Conservation (phyloP, 1,139 yeast species). For the Wickerhamomyces sp. region DNA sequence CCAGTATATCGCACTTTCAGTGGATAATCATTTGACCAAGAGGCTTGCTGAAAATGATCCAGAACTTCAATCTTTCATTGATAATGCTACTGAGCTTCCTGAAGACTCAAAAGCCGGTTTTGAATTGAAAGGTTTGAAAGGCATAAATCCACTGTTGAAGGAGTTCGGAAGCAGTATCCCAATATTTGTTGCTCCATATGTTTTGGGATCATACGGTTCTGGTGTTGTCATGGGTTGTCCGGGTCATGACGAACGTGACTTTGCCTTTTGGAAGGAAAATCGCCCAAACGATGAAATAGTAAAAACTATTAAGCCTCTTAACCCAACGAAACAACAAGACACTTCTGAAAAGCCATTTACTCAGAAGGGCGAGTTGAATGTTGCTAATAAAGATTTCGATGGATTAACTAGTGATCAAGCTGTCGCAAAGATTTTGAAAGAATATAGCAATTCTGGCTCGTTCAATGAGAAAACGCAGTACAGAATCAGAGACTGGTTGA, state of each 20-base stretch:
- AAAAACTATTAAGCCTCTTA: slow-evolving; percentile 40
- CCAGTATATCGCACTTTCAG: slow-evolving; percentile 74
- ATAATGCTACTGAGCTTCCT: slow-evolving; percentile 30
- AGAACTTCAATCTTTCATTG: slow-evolving; percentile 43
- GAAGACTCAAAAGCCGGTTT: slow-evolving; percentile 65
- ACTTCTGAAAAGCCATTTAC: slow-evolving; percentile 38
- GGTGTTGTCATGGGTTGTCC: slow-evolving; percentile 99
- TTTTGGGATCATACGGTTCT: slow-evolving; percentile 72
- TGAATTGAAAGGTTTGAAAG: slow-evolving; percentile 40
- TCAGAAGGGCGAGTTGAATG: slow-evolving; percentile 51
- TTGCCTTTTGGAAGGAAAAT: slow-evolving; percentile 69
- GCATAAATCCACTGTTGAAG: slow-evolving; percentile 52
- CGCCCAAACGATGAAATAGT: slow-evolving; percentile 40
- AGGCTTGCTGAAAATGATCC: slow-evolving; percentile 33
- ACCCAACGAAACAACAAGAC: slow-evolving; percentile 8
- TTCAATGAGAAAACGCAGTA: slow-evolving; percentile 54
- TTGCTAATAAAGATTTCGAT: slow-evolving; percentile 42
- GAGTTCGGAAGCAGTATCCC: slow-evolving; percentile 43
- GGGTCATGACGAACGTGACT: slow-evolving; percentile 84
- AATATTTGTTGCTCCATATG: slow-evolving; percentile 87
- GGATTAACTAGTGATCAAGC: slow-evolving; percentile 54
- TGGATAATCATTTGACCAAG: slow-evolving; percentile 59
- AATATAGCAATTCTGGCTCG: slow-evolving; percentile 32
- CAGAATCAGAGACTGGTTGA: slow-evolving; percentile 85
- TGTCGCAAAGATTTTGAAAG: slow-evolving; percentile 38